phyloP scores from a whole-genome alignment of 495 filamentous ascomycete genomes.

The Podospora pseudoanserina region DNA sequence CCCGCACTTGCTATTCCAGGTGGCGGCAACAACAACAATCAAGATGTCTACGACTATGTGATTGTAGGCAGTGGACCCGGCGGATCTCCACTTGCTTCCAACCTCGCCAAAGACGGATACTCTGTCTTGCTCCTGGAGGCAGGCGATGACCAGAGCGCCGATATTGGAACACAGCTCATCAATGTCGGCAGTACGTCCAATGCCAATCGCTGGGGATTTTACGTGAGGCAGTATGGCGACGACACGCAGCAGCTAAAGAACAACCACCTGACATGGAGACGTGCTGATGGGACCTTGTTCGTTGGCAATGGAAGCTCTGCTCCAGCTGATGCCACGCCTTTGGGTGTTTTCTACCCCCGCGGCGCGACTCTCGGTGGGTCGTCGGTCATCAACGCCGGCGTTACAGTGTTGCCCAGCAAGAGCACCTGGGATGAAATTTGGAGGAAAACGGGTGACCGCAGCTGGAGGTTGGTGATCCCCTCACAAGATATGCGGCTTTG shows the following conservation, averaged over 20 bases:
- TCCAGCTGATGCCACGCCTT: slow-evolving; percentile 37
- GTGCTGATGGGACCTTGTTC: slow-evolving; percentile 30
- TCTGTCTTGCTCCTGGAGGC: slow-evolving; percentile 57
- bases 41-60: slow-evolving; percentile 51
- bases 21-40: slow-evolving; percentile 1
- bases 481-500: background rate
- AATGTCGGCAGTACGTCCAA: slow-evolving; percentile 20
- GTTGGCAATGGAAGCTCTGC: slow-evolving; percentile 28
- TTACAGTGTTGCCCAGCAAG: slow-evolving; percentile 36
- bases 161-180: slow-evolving; percentile 30
- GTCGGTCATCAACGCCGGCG: slow-evolving; percentile 43
- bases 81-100: slow-evolving; percentile 53
- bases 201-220: slow-evolving; percentile 42
- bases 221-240: slow-evolving; percentile 38
- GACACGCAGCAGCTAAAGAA: slow-evolving; percentile 30
- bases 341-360: slow-evolving; percentile 50
- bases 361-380: slow-evolving; percentile 47
- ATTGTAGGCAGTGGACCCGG: slow-evolving; percentile 58
- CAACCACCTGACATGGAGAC: slow-evolving; percentile 36
- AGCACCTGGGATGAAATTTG: slow-evolving; percentile 49
- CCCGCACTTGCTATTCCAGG: background rate
- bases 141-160: slow-evolving; percentile 51
- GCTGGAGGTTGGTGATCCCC: slow-evolving; percentile 33
- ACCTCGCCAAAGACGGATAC: slow-evolving; percentile 52
- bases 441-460: slow-evolving; percentile 42